A percentile compares a stretch with the other conserved stretches of the same genome.
Evolutionary conservation across 768 basidiomycete genomes (phyloP).

Genomic region (Rhodotorula sphaerocarpa): DNA sequence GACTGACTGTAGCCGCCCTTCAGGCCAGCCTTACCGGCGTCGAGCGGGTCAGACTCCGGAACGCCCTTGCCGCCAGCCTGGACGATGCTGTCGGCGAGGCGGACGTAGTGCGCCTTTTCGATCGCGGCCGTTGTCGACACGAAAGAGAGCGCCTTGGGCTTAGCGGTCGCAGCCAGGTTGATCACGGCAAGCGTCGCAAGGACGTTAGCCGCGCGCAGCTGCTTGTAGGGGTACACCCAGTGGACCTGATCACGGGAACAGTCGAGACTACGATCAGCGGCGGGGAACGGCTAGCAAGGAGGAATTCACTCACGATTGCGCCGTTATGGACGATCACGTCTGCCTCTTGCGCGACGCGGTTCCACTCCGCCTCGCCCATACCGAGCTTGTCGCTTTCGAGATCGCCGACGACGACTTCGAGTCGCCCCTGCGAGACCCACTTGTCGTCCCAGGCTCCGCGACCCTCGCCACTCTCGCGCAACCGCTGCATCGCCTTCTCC

Average conservation of each 20-base stretch:
- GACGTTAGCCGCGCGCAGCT: conserved; percentile 85
- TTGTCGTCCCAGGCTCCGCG: conserved; percentile 79
- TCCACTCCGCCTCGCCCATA: conserved; percentile 58
- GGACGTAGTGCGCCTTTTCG: conserved; percentile 82
- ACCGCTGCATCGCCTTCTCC: conserved; percentile 58
- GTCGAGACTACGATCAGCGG: not conserved
- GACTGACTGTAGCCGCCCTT: conserved; percentile 93
- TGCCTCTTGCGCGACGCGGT: conserved; percentile 57
- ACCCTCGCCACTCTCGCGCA: conserved; percentile 64
- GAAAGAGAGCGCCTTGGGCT: conserved; percentile 74
- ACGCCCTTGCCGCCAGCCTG: conserved; percentile 55
- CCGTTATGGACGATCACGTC: conserved; percentile 91
- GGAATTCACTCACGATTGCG: conserved; percentile 81
- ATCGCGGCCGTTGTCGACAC: conserved; percentile 93
- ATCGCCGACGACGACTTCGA: conserved; percentile 80
- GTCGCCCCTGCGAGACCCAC: conserved; percentile 60
- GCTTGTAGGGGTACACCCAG: conserved; percentile 98
- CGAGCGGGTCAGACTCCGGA: conserved; percentile 78
- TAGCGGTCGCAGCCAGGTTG: conserved; percentile 55
- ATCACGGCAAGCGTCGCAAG: conserved; percentile 76
- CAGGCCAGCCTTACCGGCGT: conserved; percentile 64
- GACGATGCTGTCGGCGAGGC: conserved; percentile 64
- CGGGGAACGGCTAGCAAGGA: no score
- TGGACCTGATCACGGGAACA: conserved; percentile 58
- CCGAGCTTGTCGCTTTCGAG: conserved; percentile 69